These are phyloP conservation scores for Cryomyces minteri DNA, from an alignment of 495 filamentous ascomycete species.

Conservation along the genomic window DNA sequence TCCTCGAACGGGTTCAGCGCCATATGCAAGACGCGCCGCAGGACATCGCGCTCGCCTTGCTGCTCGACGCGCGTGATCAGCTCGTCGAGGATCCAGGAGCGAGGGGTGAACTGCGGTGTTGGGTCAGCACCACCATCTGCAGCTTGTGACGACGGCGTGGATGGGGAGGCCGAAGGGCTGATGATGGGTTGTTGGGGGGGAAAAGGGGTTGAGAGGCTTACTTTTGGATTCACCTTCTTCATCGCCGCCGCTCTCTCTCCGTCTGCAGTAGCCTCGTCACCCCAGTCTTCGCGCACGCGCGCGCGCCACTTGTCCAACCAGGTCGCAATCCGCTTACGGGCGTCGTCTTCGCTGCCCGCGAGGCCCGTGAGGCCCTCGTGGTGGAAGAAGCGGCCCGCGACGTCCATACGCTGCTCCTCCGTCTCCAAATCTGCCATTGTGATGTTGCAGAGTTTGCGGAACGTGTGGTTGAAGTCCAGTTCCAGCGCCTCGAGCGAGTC, in stretches of 20 bases:
- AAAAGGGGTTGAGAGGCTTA: constrained; percentile 11
- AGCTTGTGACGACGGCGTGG: background rate
- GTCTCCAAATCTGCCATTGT: constrained; percentile 38
- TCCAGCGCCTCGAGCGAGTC: constrained; percentile 63
- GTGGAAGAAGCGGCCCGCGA: constrained; percentile 53
- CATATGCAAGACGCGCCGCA: constrained; percentile 61
- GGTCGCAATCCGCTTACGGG: constrained; percentile 39
- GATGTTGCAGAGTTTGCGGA: constrained; percentile 51
- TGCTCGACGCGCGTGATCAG: constrained; percentile 76
- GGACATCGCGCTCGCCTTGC: constrained; percentile 58
- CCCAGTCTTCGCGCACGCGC: constrained; percentile 58
- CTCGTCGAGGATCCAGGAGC: constrained; percentile 87
- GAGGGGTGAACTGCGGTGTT: constrained; percentile 45
- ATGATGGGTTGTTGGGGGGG: background rate
- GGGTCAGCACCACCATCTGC: background rate
- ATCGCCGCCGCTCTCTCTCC: constrained; percentile 46
- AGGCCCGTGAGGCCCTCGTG: constrained; percentile 38
- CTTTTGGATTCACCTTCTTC: constrained; percentile 73
- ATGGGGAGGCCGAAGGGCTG: background rate
- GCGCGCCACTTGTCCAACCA: constrained; percentile 62
- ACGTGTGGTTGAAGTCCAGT: constrained; percentile 85
- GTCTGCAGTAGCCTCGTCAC: constrained; percentile 35
- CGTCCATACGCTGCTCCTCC: constrained; percentile 34
- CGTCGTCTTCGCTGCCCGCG: constrained; percentile 38
- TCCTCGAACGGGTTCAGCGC: constrained; percentile 70